Evolutionary conservation across 2,329 filamentous ascomycete genomes (phyloP), one percentile per base, ranked within the genome.

Genomic region (Pyrenophora tritici-repentis): DNA sequence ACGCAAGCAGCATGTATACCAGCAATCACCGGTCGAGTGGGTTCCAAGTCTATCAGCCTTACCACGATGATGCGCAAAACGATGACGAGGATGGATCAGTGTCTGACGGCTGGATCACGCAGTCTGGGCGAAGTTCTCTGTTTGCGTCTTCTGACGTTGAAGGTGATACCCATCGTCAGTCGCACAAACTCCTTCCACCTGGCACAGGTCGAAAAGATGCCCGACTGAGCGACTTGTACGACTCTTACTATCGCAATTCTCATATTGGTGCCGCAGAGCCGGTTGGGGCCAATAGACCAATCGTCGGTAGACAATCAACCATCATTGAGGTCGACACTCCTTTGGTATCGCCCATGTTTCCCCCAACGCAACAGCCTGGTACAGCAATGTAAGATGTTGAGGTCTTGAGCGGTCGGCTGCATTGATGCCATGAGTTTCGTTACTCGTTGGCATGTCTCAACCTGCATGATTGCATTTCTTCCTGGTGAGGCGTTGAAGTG

Each of bases 221-320:
- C 2, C 65, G 68, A 14, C 59, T 74, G 39, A 73, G 70, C 58
- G 72, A 75, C n/a, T 72, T 75, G 56, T 74, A 72, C 62, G 72
- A 74, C 17, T 67, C 70, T 0, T 75, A 75, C 56, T 75, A 72
- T 55, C 67, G 71, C 16, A 58, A 68, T 16, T 72, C 70, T 18
- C 59, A 64, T 24, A 41, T 62, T 6, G 53, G 45, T 10, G 18
- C 46, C 14, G 42, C 53, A 14, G 43, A 49, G 31, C 20, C 48
- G 3, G 38, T 61, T 13, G 58, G 53, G 16, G 18, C 20, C 7
- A 41, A 50, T 6, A 7, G 22, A 24, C 22, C 7, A 60, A 60
- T 55, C 7, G 53, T 61, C 3, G 59, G 64, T 13, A 52, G 62
- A 6, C 60, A 67, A 24, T 59, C 61, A 3, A 68, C 68, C 0